Evolutionary conservation across 1,284 basidiomycete genomes (phyloP), one percentile per base, ranked within the genome.

Genomic region (Moniliella sp.): DNA sequence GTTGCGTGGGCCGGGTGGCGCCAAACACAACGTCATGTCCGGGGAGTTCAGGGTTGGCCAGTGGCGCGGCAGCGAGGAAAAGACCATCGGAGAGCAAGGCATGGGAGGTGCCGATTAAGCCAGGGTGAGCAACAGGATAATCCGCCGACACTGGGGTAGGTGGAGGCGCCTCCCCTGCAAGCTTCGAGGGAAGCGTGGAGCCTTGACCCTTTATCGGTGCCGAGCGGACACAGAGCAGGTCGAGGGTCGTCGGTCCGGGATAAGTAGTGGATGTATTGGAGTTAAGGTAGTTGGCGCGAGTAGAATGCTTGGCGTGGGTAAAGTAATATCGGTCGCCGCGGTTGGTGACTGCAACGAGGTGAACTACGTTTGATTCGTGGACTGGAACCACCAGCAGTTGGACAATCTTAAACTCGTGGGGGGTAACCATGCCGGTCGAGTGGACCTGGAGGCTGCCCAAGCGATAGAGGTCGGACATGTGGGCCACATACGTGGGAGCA

Each of bases 291-390:
- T 23, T 7, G 21, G 8, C 21, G 7, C 21, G 21, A n/a, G n/a
- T n/a, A 13, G 46, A 37, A 23, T 48, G 45, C 27, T 49, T 45
- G 35, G 48, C 48, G 32, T 50, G 48, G 34, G 50, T 45, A 25
- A 57, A 43, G 35, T 54, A 59, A 35, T 57, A 48, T 15, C 56
- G 43, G 29, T 51, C 48, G 33, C 56, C 56, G 8, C 44, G 45
- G 23, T 47, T 48, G 15, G 56, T 59, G 32, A 57, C 48, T 1
- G 56, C 56, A 9, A 59, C 44, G 12, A 59, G 37, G 25, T 47
- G 34, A 7, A 40, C 25, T 10, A 26, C 35, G 12, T 18, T 13
- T 25, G 31, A 34, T 30, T 43, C 41, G 27, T 47, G 46, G 7
- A 37, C 33, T 17, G 44, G 40, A 1, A 51, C 41, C 9, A 50